Base-by-base conservation (phyloP, 768 basidiomycete species). In the Podaxis pistillaris region DNA sequence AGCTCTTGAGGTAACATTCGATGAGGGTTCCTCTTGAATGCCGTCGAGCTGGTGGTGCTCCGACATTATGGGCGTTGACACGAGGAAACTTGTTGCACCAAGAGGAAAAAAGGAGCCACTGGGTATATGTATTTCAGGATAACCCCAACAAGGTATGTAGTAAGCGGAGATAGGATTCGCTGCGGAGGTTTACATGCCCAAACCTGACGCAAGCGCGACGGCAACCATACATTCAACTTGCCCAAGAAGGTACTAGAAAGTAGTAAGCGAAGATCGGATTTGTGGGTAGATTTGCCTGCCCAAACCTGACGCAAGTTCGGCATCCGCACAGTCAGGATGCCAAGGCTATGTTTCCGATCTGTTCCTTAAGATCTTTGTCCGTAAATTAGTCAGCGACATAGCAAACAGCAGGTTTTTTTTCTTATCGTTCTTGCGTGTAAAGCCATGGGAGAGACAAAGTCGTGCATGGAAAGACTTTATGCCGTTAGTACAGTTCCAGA, bases 1-100 rank as follows among this genome's bases (percentile, higher is more conserved):
- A 24, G 51, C 6, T 9, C 52, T 24, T 6, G 63, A 66, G 54
- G 47, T 24, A 28, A 19, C 17, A 11, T 44, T 54, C 17, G 63
- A 53, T 22, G 37, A 28, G 7, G 65, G 6, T 53, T 64, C 66
- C 57, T 64, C 63, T 38, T 30, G 37, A 22, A 66, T 62, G 38
- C 53, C 63, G 13, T 22, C 24, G 33, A 63, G 55, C 5, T 6
- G 58, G 33, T 41, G 40, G 11, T 19, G 44, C 33, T 64, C 65
- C 22, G 65, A 19, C 65, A 64, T 64, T 38, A 9, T 22, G 7
- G 38, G 22, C 46, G 51, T 22, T 26, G 26, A 2, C 1, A 38
- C 13, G 54, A 26, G 22, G 38, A 12, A 11, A 12, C 49, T 9
- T 19, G 12, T 8, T 17, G 12, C 15, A 37, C 4, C 0, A n/a